Conservation (phyloP, 805 yeast species). For the Debaryomyces castellii region DNA sequence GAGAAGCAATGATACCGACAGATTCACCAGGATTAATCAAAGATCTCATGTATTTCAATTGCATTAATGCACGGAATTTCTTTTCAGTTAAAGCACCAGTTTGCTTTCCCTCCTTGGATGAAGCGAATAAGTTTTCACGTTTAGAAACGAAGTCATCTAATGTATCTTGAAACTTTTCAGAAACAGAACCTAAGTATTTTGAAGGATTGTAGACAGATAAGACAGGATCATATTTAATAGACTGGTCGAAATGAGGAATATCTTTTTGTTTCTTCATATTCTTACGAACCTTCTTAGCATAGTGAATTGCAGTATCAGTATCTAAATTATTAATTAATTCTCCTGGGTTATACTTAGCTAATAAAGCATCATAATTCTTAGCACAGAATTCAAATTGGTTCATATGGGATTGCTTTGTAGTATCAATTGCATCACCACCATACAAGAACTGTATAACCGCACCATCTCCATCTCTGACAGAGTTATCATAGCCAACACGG, state of each 20-base stretch:
- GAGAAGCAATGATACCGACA: conserved; percentile 97
- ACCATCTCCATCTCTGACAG: conserved; percentile 95
- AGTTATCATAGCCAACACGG: conserved; percentile 87
- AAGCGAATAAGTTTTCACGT: conserved; percentile 56
- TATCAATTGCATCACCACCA: conserved; percentile 97
- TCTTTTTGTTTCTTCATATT: conserved; percentile 60
- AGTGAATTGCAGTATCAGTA: conserved; percentile 76
- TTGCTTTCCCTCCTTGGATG: conserved; percentile 46
- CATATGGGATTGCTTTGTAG: conserved; percentile 92
- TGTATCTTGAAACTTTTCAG: conserved; percentile 81
- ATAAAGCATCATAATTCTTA: conserved; percentile 84
- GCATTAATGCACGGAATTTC: conserved; percentile 96
- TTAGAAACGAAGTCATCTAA: conserved; percentile 67
- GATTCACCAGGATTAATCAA: conserved; percentile 95
- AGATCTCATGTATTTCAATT: conserved; percentile 96
- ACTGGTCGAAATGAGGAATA: conserved; percentile 63
- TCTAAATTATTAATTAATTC: conserved; percentile 71
- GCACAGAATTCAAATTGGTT: conserved; percentile 89
- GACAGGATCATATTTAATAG: conserved; percentile 80
- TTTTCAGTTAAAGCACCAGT: conserved; percentile 60
- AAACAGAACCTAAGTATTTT: conserved; percentile 87
- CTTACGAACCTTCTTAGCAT: conserved; percentile 81
- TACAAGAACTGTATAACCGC: conserved; percentile 89
- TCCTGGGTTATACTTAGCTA: conserved; percentile 84
- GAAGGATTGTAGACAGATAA: conserved; percentile 84